Evolutionary conservation across 345 rosid species (phyloP), one percentile per base, ranked within the genome.

Genomic region (Linum usitatissimum): DNA sequence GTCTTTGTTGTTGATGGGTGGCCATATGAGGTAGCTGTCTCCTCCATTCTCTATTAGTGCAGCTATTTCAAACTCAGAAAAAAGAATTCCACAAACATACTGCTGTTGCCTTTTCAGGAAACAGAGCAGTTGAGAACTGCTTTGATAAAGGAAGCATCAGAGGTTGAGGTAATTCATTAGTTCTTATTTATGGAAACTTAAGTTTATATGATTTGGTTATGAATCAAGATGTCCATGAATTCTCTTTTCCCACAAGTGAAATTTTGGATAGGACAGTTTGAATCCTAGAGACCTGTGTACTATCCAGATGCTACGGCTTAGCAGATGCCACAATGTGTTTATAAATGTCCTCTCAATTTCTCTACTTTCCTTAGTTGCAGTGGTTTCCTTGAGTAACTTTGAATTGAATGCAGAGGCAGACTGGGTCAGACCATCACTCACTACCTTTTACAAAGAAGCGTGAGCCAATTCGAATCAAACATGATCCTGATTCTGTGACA

Each of bases 1-100:
- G 97, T 90, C 67, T 93, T 93, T 78, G 97, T 93, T 62, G 97
- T 93, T 75, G 99, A 93, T 68, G 97, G 99, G 76, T 93, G 97
- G 99, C 96, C 88, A n/a, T 90, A 70, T 70, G 97, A 93, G 99
- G 99, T 90, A 80, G n/a, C 30, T n/a, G 30, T 6, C 12, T 18
- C 30, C 7, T 55, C 30, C 9, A 55, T 65, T 45, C 28, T 23
- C 56, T 17, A 3, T 34, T 34, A 34, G 38, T 34, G 38, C 38
- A 34, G 6, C 18, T 18, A 13, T 15, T 53, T 53, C 60, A 40
- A 31, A 42, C 54, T 49, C 30, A 30, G 36, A 60, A 38, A 40
- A 62, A 55, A 58, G 55, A 55, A 51, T 18, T 68, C 64, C 66
- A 70, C 68, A 49, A 71, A 67, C 73, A 56, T 57, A 63, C n/a